Evolutionary conservation across 169 alveolate genomes (phyloP), one percentile per base, ranked within the genome.

Genomic region (Cryptosporidium viatorum): DNA sequence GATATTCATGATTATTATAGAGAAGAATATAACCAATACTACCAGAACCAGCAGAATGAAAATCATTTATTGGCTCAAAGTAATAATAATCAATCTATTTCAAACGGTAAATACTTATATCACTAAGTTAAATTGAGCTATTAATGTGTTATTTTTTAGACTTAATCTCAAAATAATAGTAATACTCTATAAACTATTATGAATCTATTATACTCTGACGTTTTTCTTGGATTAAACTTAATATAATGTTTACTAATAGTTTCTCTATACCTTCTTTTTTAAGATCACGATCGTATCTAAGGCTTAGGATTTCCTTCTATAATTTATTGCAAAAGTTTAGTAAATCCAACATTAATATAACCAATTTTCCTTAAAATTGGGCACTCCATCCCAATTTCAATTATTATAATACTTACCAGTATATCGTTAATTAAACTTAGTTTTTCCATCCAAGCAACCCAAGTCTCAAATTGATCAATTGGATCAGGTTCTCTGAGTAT

Each of bases 401-500:
- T 9, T 2, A 33, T 67, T 31, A 31, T 67, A 70, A 65, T 1
- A 41, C 89, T 80, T 80, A 80, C 89, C 33, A 80, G 9, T 41
- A 80, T 80, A 4, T 65, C 55, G 43, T 43, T 65, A 59, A 80
- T 59, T 41, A 59, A 21, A 29, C 23, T n/a, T 1, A 80, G 33
- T 33, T 43, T 62, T 4, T 59, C 74, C 62, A 80, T 62, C 89
- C 89, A 80, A 31, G 58, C 8, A 6, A 62, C 29, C 89, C 89
- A 80, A 21, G n/a, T 2, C 41, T 80, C 75, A 48, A 43, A 80
- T 33, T 80, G 21, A 41, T 80, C 80, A 41, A 80, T 37, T 10
- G 89, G 89, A 80, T 80, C 89, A 21, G 89, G 89, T 23, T 80
- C 89, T 37, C 75, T 65, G 29, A 80, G 52, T 43, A 62, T 50